A percentile compares a stretch with the other conserved stretches of the same genome.
These are phyloP conservation scores for Ascochyta viciae-villosae DNA, from an alignment of 2,329 filamentous ascomycete genomes.

Conservation along the genomic window DNA sequence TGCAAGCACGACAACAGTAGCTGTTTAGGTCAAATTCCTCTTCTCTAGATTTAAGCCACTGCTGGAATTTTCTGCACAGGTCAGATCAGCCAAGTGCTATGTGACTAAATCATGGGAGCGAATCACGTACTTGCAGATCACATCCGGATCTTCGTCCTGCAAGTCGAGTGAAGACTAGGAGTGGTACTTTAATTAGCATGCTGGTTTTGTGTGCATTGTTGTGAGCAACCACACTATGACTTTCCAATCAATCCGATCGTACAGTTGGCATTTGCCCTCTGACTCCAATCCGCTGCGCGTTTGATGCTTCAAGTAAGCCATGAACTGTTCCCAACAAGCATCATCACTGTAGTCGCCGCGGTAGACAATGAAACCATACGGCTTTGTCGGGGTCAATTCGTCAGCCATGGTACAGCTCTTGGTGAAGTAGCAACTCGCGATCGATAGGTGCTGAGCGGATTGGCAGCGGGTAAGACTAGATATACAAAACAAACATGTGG, in stretches of 20 bases:
- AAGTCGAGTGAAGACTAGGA: neutral
- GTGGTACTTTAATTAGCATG: neutral
- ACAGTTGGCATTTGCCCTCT: constrained; percentile 1
- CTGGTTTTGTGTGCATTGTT: neutral
- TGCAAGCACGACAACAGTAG: constrained; percentile 1
- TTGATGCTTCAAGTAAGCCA: constrained; percentile 12
- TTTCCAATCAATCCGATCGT: constrained; percentile 14
- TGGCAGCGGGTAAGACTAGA: neutral
- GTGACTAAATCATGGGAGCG: neutral
- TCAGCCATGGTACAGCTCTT: constrained; percentile 1
- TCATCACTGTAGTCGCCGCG: constrained; percentile 6
- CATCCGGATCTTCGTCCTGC: constrained; percentile 2
- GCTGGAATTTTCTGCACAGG: constrained; percentile 1
- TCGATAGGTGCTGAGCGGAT: neutral
- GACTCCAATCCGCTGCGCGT: neutral
- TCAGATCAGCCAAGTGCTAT: constrained; percentile 2
- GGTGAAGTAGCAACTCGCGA: neutral
- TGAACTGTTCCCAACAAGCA: constrained; percentile 7
- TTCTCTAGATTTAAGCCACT: constrained; percentile 5
- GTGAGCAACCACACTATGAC: constrained; percentile 1
- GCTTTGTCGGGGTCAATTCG: neutral
- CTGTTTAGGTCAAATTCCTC: neutral
- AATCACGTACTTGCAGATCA: neutral
- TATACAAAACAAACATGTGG: neutral
- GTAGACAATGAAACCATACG: constrained; percentile 12